Percentiles rank a stretch among this genome's conserved stretches.
Evolutionary conservation across 331 rosid species (phyloP).

Genomic region (Stylosanthes scabra): DNA sequence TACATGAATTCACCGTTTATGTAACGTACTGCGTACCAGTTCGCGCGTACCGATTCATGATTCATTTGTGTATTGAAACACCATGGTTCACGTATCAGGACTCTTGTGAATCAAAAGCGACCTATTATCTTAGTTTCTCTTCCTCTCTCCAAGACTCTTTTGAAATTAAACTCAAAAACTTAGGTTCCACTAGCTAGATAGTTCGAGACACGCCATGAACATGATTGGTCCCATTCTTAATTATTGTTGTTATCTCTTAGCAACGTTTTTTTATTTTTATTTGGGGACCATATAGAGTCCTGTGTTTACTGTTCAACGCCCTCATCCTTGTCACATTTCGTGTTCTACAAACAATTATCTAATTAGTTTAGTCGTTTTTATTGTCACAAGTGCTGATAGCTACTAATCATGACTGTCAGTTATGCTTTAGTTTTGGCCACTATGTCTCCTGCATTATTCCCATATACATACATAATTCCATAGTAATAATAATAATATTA

Average conservation of each 20-base stretch:
- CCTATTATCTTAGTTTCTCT: background rate
- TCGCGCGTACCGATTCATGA: no score
- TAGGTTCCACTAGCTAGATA: constrained; percentile 1
- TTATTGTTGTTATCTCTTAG: constrained; percentile 29
- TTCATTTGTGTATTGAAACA: no score
- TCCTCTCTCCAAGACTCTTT: constrained; percentile 31
- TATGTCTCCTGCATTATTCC: no score
- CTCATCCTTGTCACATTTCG: constrained; percentile 29
- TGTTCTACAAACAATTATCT: constrained; percentile 6
- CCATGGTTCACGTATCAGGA: no score
- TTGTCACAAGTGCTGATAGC: no score
- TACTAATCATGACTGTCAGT: no score
- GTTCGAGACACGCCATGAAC: constrained; percentile 33
- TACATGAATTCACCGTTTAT: no score
- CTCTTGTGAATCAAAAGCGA: no score
- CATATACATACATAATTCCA: no score
- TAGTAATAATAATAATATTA: no score
- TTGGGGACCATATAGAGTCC: constrained; percentile 26
- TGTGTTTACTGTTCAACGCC: constrained; percentile 4
- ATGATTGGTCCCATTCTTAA: constrained; percentile 38
- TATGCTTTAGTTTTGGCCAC: no score
- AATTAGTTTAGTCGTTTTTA: background rate
- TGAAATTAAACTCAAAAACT: constrained; percentile 28
- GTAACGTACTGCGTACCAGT: no score
- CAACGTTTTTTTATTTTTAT: constrained; percentile 33